A percentile compares a stretch with the other conserved stretches of the same genome.
Conservation (phyloP, 768 basidiomycete genomes). For the Ramaria sp. region DNA sequence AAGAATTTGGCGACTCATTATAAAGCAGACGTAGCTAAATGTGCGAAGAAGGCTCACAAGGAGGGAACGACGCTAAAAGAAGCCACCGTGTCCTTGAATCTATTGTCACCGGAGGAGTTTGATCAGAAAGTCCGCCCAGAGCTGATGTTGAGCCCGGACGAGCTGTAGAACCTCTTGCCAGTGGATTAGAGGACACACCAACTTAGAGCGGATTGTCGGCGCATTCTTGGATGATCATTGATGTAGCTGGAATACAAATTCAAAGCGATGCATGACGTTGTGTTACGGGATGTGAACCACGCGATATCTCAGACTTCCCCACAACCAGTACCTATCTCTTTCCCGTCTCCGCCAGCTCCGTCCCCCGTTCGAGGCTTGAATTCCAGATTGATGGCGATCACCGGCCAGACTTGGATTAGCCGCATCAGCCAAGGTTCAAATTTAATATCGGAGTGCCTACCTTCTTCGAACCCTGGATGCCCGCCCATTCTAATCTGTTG, state of each 20-base stretch:
- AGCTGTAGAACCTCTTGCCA: slow-evolving; percentile 19
- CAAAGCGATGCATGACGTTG: too few species aligned
- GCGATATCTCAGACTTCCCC: not conserved
- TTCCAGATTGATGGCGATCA: slow-evolving; percentile 52
- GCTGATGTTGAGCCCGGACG: slow-evolving; percentile 75
- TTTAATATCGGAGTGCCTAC: slow-evolving; percentile 21
- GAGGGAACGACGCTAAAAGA: slow-evolving; percentile 95
- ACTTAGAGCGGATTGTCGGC: not conserved
- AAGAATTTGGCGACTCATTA: not conserved
- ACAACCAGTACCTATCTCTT: not conserved
- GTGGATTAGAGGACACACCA: not conserved
- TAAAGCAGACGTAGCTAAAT: slow-evolving; percentile 82
- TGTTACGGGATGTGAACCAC: too few species aligned
- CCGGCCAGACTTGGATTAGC: slow-evolving; percentile 45
- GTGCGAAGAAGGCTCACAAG: slow-evolving; percentile 99
- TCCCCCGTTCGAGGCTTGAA: slow-evolving; percentile 32
- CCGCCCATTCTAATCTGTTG: slow-evolving; percentile 74
- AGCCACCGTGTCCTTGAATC: slow-evolving; percentile 81
- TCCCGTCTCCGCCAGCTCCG: slow-evolving; percentile 1
- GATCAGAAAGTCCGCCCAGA: slow-evolving; percentile 90
- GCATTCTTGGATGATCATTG: not conserved
- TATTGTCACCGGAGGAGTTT: slow-evolving; percentile 84
- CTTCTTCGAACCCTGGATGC: slow-evolving; percentile 84
- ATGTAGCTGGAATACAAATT: too few species aligned
- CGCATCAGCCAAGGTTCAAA: not conserved